Conservation (phyloP, 768 basidiomycete genomes). For the Hypholoma sublateritium region DNA sequence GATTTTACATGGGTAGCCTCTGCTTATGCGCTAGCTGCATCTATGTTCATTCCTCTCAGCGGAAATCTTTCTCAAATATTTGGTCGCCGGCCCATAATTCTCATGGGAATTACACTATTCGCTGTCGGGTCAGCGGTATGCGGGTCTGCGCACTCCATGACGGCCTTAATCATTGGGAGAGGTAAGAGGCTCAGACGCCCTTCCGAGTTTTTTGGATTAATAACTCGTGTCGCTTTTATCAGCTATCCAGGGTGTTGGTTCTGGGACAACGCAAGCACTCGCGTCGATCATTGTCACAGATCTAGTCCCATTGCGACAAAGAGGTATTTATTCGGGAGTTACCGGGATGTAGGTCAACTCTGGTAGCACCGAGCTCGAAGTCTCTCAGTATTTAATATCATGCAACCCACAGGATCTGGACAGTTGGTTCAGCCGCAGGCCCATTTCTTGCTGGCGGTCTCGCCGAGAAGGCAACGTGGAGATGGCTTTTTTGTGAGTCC, state of each 20-base stretch:
- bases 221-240: background rate
- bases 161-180: slow-evolving; percentile 41
- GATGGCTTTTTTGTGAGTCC: slow-evolving; percentile 40
- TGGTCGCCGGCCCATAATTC: slow-evolving; percentile 33
- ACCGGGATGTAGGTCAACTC: slow-evolving; percentile 29
- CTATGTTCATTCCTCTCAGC: slow-evolving; percentile 39
- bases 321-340: slow-evolving; percentile 38
- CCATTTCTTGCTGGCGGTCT: slow-evolving; percentile 37
- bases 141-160: slow-evolving; percentile 41
- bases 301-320: slow-evolving; percentile 43
- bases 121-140: slow-evolving; percentile 42
- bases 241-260: slow-evolving; percentile 41
- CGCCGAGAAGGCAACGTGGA: slow-evolving; percentile 31
- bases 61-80: slow-evolving; percentile 40
- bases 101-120: slow-evolving; percentile 33
- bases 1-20: slow-evolving; percentile 46
- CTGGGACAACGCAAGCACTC: slow-evolving; percentile 36
- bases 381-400: no score
- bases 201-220: background rate
- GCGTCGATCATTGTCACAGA: slow-evolving; percentile 44
- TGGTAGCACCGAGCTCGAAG: background rate
- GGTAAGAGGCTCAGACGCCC: slow-evolving; percentile 13
- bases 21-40: slow-evolving; percentile 41
- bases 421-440: slow-evolving; percentile 32
- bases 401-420: slow-evolving; percentile 25